Percentiles rank a stretch among this genome's conserved stretches.
Conservation (phyloP, 257 asterid species). For the Scutellaria baicalensis region DNA sequence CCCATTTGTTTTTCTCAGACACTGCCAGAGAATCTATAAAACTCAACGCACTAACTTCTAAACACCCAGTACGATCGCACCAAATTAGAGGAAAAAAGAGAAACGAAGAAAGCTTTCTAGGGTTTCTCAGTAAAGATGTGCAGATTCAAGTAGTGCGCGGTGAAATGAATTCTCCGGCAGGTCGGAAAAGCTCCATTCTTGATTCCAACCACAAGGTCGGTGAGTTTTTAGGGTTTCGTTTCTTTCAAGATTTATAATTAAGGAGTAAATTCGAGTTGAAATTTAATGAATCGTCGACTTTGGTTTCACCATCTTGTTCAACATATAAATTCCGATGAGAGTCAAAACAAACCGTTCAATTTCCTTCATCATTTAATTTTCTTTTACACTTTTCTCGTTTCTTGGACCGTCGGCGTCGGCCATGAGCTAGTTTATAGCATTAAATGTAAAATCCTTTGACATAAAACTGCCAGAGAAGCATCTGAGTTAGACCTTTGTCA, state of each 20-base stretch:
- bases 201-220: slow-evolving; percentile 15
- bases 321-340: not conserved
- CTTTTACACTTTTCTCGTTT: not conserved
- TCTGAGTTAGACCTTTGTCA: no score
- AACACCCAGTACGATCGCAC: slow-evolving; percentile 11
- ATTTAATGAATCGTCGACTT: not conserved
- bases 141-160: slow-evolving; percentile 7
- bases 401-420: not conserved
- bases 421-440: not conserved
- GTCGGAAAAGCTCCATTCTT: slow-evolving; percentile 12
- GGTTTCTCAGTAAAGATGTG: slow-evolving; percentile 24
- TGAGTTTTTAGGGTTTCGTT: slow-evolving; percentile 7
- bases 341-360: slow-evolving; percentile 4
- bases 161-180: slow-evolving; percentile 3
- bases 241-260: not conserved
- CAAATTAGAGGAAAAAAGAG: not conserved
- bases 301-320: no score
- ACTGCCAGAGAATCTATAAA: slow-evolving; percentile 34
- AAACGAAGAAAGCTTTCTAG: slow-evolving; percentile 14
- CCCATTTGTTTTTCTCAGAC: slow-evolving; percentile 30
- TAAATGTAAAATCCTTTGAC: slow-evolving; percentile 11
- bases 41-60: slow-evolving; percentile 36
- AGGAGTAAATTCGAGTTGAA: not conserved
- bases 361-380: slow-evolving; percentile 2
- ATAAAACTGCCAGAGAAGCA: not conserved